Conservation (phyloP, 148 eudicot species). For the Silene latifolia region DNA sequence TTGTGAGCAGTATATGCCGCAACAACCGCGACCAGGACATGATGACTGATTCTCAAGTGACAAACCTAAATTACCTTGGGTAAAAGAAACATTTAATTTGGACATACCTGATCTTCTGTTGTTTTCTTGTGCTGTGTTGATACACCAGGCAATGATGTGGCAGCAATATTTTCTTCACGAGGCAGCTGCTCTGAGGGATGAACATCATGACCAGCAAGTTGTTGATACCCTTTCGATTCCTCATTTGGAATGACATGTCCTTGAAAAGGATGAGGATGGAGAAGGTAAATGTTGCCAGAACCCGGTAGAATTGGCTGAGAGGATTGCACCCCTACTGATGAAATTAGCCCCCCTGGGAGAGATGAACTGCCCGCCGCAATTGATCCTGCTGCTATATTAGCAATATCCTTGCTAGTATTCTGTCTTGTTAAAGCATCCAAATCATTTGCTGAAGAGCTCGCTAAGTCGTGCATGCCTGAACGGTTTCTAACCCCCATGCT, state of each 20-base stretch:
- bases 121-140: slow-evolving; percentile 31
- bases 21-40: background rate
- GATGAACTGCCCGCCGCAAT: slow-evolving; percentile 33
- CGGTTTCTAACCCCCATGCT: slow-evolving; percentile 59
- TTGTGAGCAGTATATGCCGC: background rate
- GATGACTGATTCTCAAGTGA: background rate
- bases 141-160: slow-evolving; percentile 31
- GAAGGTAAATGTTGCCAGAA: slow-evolving; percentile 35
- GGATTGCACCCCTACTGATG: slow-evolving; percentile 37
- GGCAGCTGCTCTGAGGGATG: slow-evolving; percentile 29
- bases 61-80: background rate
- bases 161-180: slow-evolving; percentile 35
- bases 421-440: slow-evolving; percentile 49
- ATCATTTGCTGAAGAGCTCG: slow-evolving; percentile 62
- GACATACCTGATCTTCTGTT: slow-evolving; percentile 37
- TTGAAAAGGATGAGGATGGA: slow-evolving; percentile 34
- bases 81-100: slow-evolving; percentile 7
- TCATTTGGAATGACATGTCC: slow-evolving; percentile 43
- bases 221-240: slow-evolving; percentile 37
- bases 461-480: slow-evolving; percentile 51
- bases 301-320: slow-evolving; percentile 39
- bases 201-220: slow-evolving; percentile 34
- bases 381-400: slow-evolving; percentile 18
- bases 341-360: slow-evolving; percentile 31
- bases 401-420: slow-evolving; percentile 43